A percentile compares a stretch with the other conserved stretches of the same genome.
Evolutionary conservation across 2,329 filamentous ascomycete species (phyloP).

Genomic region (Cladophialophora chaetospira): DNA sequence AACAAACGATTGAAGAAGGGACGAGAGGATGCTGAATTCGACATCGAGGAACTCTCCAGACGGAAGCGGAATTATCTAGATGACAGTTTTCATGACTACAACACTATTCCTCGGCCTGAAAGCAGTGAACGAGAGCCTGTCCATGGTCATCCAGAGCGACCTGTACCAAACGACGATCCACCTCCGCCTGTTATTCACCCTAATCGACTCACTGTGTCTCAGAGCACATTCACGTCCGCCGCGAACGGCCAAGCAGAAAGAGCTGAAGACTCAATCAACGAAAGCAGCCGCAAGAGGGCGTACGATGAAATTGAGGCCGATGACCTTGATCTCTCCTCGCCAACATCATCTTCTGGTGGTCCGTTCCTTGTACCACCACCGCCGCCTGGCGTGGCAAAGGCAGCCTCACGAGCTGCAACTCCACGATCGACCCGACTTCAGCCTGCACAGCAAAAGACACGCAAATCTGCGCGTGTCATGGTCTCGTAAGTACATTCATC

Average conservation of each 20-base stretch:
- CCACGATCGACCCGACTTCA: conserved; percentile 39
- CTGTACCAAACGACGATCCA: conserved; percentile 9
- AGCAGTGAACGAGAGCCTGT: conserved; percentile 28
- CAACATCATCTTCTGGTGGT: conserved; percentile 35
- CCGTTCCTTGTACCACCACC: conserved; percentile 33
- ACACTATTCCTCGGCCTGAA: conserved; percentile 27
- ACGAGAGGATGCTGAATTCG: conserved; percentile 24
- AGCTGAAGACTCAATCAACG: conserved; percentile 44
- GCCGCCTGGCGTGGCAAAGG: conserved; percentile 57
- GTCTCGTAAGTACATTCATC: conserved; percentile 53
- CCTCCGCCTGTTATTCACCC: conserved; percentile 32
- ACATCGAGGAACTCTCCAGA: conserved; percentile 27
- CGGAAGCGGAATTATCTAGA: conserved; percentile 22
- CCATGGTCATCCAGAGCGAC: conserved; percentile 13
- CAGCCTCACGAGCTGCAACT: conserved; percentile 36
- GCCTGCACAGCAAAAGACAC: conserved; percentile 61
- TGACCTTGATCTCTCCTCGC: conserved; percentile 34
- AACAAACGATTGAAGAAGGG: conserved; percentile 23
- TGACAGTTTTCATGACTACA: conserved; percentile 31
- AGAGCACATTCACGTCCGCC: conserved; percentile 40
- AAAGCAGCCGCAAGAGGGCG: conserved; percentile 28
- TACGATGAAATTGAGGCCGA: conserved; percentile 33
- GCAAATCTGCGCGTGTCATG: conserved; percentile 66
- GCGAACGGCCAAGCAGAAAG: conserved; percentile 36
- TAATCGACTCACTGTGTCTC: conserved; percentile 22